Percentiles rank a stretch among this genome's conserved stretches.
phyloP scores from a whole-genome alignment of 805 yeast species.

The Zygosaccharomyces pseudorouxii region DNA sequence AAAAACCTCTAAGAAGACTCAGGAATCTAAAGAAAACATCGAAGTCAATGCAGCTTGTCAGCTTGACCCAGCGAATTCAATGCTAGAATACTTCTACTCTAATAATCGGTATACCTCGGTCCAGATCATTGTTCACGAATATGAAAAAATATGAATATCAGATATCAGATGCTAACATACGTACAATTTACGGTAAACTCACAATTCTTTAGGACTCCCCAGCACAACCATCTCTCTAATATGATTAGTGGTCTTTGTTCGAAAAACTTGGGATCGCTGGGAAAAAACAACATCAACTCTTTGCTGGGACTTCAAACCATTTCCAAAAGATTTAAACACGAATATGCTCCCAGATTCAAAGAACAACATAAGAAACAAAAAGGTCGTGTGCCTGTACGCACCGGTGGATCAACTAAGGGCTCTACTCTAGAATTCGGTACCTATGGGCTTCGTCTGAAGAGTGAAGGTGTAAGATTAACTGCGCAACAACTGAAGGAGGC shows the following conservation, averaged over 20 bases:
- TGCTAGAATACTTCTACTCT: not conserved
- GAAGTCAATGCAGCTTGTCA: too few relatives aligned
- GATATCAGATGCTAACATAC: not conserved
- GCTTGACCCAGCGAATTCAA: not conserved
- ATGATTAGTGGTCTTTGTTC: not conserved
- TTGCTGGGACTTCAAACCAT: not conserved
- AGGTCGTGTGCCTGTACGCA: slow-evolving; percentile 90
- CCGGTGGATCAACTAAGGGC: slow-evolving; percentile 91
- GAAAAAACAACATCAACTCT: not conserved
- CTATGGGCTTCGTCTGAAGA: slow-evolving; percentile 79
- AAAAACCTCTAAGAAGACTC: too few relatives aligned
- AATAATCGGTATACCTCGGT: not conserved
- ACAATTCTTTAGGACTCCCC: not conserved
- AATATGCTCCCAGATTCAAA: slow-evolving; percentile 72
- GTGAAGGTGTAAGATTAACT: slow-evolving; percentile 81
- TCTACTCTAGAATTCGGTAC: slow-evolving; percentile 75
- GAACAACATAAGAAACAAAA: slow-evolving; percentile 62
- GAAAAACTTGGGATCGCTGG: not conserved
- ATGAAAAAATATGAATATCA: not conserved
- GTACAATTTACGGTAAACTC: too few relatives aligned
- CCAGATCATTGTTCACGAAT: not conserved
- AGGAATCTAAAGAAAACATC: not conserved
- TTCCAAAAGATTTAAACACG: slow-evolving; percentile 49
- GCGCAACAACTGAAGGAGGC: slow-evolving; percentile 91
- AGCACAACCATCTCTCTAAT: not conserved